Conservation (phyloP, 2,329 filamentous ascomycete species). For the Arachnomyces sp. region DNA sequence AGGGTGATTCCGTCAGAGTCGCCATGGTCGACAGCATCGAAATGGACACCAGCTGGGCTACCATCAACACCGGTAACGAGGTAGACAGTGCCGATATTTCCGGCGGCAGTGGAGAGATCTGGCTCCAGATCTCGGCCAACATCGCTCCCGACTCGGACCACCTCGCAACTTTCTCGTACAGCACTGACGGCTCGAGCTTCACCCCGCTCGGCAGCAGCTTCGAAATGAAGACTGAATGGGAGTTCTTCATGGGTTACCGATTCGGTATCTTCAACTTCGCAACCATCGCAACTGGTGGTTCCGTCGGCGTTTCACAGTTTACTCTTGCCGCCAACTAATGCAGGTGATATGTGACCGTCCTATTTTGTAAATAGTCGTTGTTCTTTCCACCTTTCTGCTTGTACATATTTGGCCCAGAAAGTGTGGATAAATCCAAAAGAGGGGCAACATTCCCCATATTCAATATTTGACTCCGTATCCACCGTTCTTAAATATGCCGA, state of each 20-base stretch:
- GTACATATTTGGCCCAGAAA: too few species aligned
- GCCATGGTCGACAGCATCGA: conserved; percentile 32
- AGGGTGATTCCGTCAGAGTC: conserved; percentile 22
- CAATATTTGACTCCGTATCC: too few species aligned
- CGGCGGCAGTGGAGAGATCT: conserved; percentile 20
- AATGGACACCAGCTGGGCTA: conserved; percentile 27
- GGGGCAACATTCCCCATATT: too few species aligned
- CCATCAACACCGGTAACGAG: conserved; percentile 22
- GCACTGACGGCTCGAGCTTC: conserved; percentile 35
- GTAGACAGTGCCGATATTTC: conserved; percentile 14
- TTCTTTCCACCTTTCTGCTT: too few species aligned
- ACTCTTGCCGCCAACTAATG: background rate
- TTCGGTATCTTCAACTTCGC: conserved; percentile 46
- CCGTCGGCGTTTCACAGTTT: conserved; percentile 16
- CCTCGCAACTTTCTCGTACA: conserved; percentile 35
- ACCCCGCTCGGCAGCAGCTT: conserved; percentile 26
- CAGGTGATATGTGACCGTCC: too few species aligned
- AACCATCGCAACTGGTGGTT: conserved; percentile 36
- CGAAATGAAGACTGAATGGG: conserved; percentile 36
- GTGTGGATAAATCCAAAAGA: too few species aligned
- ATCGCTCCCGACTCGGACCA: conserved; percentile 23
- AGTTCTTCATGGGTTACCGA: conserved; percentile 43
- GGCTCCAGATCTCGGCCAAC: conserved; percentile 31
- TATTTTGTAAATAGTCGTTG: too few species aligned
- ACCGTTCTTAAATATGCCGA: too few species aligned